These are phyloP conservation scores for Rosa chinensis DNA, from an alignment of 306 rosid genomes.

Conservation along the genomic window DNA sequence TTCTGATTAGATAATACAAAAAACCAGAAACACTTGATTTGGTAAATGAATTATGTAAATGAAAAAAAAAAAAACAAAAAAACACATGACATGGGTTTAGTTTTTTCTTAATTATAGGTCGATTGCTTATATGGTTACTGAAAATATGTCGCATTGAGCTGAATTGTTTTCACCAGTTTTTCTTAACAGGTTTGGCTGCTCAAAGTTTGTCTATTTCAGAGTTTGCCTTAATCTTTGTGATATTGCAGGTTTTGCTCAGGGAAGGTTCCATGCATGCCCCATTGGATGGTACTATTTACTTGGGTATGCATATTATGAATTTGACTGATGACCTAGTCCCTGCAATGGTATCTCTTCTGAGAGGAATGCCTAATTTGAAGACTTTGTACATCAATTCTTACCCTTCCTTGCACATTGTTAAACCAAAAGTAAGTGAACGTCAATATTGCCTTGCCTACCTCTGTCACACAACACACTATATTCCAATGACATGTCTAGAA, in stretches of 20 bases:
- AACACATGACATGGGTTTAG: neutral
- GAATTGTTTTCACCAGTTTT: neutral
- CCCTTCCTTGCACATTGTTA: neutral
- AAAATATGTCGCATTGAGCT: too few relatives aligned
- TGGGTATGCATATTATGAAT: neutral
- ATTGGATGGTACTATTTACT: neutral
- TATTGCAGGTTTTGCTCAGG: neutral
- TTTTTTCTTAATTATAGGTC: too few relatives aligned
- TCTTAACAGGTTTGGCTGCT: neutral
- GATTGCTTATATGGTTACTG: too few relatives aligned
- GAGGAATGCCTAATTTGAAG: constrained; percentile 6
- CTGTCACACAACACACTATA: neutral
- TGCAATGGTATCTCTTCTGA: neutral
- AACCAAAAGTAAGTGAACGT: neutral
- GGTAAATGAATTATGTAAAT: too few relatives aligned
- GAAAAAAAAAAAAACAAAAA: too few relatives aligned
- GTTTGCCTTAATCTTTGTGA: neutral
- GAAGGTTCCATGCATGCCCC: neutral
- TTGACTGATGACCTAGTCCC: constrained; percentile 8
- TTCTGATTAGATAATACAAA: neutral
- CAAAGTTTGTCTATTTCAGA: neutral
- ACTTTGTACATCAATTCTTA: neutral
- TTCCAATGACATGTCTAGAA: neutral
- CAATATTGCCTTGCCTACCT: neutral
- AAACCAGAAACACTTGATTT: neutral